A percentile compares a stretch with the other conserved stretches of the same genome.
Evolutionary conservation across 1,139 yeast genomes (phyloP).

Genomic region (Kluyveromyces sp.): DNA sequence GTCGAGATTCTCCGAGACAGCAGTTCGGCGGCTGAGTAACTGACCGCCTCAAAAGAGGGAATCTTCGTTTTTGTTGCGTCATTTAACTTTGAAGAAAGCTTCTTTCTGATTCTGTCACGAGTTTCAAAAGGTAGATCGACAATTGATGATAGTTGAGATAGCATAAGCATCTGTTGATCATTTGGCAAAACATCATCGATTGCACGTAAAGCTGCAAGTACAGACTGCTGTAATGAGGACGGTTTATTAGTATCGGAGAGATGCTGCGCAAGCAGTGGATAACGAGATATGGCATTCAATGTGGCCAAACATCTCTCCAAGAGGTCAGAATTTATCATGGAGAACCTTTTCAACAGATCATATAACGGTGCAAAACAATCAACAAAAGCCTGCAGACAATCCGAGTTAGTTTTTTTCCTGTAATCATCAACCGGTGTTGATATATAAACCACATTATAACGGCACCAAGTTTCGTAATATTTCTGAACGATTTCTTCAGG

Average conservation of each 20-base stretch:
- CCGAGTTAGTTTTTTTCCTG: slow-evolving; percentile 45
- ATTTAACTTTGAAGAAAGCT: slow-evolving; percentile 29
- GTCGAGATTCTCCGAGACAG: slow-evolving; percentile 36
- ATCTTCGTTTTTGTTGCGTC: slow-evolving; percentile 35
- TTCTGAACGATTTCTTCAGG: slow-evolving; percentile 37
- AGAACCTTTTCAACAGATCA: slow-evolving; percentile 27
- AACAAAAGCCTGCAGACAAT: slow-evolving; percentile 46
- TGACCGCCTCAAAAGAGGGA: slow-evolving; percentile 63
- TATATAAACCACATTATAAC: slow-evolving; percentile 53
- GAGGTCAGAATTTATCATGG: slow-evolving; percentile 31
- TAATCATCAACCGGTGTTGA: slow-evolving; percentile 35
- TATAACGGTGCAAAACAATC: slow-evolving; percentile 45
- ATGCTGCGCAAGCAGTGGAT: slow-evolving; percentile 54
- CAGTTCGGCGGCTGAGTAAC: slow-evolving; percentile 44
- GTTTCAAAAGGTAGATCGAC: slow-evolving; percentile 54
- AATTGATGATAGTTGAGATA: slow-evolving; percentile 49
- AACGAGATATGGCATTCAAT: slow-evolving; percentile 55
- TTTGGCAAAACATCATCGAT: slow-evolving; percentile 33
- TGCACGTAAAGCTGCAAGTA: slow-evolving; percentile 39
- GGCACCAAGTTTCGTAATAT: slow-evolving; percentile 59
- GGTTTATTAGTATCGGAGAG: slow-evolving; percentile 43
- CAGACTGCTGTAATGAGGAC: slow-evolving; percentile 48
- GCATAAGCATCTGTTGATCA: slow-evolving; percentile 39
- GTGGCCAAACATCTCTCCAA: slow-evolving; percentile 40
- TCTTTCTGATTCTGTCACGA: slow-evolving; percentile 43